Base-by-base conservation (phyloP, 2,329 filamentous ascomycete species). In the Monilinia vaccinii-corymbosi region DNA sequence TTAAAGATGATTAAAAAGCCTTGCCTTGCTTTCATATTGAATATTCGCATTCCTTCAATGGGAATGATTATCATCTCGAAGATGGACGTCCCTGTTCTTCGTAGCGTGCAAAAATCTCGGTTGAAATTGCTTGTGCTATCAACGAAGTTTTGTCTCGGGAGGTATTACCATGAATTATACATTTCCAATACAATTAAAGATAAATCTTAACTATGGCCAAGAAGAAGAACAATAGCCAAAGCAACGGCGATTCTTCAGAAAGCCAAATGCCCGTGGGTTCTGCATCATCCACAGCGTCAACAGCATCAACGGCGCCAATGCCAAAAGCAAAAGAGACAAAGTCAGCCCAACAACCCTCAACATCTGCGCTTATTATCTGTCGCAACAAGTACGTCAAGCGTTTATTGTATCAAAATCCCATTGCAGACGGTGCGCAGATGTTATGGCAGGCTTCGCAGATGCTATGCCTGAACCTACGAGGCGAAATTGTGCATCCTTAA, bases 381-480 rank as follows among this genome's bases (percentile, higher is more conserved):
- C 82, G 85, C 68, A 87, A 87, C 74, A 87, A 87, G 84, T 87
- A 79, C 71, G 81, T 80, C 67, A 32, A 46, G 8, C 53, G 25
- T n/a, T 36, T 42, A n/a, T 6, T 21, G 46, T 47, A 38, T 34
- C 7, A 16, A 18, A 38, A 32, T 28, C 25, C 9, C 7, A 46
- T 55, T 46, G 8, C 21, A 38, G 23, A 31, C 31, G 40, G 55
- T 47, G 57, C 49, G 49, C 38, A 38, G 49, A 28, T 46, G 31
- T 28, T 32, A 45, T 46, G 31, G 23, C 23, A 23, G 36, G 42
- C 32, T 46, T 59, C 42, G 49, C 57, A 38, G 57, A 55, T 59
- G 32, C 42, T 21, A 47, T 55, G 40, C 23, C 25, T 47, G 49
- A 55, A 55, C 28, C 46, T 14, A 59, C 32, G 40, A 59, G 42